phyloP scores from a whole-genome alignment of 2,329 filamentous ascomycete genomes.

The Aureobasidium namibiae region DNA sequence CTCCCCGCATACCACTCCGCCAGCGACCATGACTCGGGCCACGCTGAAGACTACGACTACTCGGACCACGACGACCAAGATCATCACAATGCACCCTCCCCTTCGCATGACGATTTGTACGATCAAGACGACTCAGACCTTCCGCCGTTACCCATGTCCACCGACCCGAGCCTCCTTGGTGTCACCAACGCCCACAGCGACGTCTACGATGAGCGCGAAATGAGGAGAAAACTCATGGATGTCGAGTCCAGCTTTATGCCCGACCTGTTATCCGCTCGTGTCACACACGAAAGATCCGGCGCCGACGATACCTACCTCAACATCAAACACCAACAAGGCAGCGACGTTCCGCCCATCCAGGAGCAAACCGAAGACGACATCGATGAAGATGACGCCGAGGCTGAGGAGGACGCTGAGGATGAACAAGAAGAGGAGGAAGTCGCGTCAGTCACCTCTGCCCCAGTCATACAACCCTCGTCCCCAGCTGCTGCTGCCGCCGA shows the following conservation, averaged over 20 bases:
- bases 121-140: constrained; percentile 31
- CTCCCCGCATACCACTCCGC: not conserved
- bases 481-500: constrained; percentile 35
- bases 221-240: constrained; percentile 52
- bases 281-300: constrained; percentile 26
- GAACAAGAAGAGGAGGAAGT: constrained; percentile 19
- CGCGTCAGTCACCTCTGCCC: not conserved
- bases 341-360: constrained; percentile 14
- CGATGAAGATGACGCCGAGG: constrained; percentile 16
- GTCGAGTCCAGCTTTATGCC: constrained; percentile 57
- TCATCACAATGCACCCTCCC: not conserved
- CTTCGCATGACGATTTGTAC: constrained; percentile 32
- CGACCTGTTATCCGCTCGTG: constrained; percentile 32
- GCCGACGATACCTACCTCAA: constrained; percentile 39
- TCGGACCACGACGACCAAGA: not conserved
- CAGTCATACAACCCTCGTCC: constrained; percentile 28
- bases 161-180: constrained; percentile 19
- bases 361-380: constrained; percentile 23
- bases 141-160: constrained; percentile 14
- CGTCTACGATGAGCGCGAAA: constrained; percentile 44
- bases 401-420: constrained; percentile 14
- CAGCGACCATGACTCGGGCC: not conserved
- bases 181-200: constrained; percentile 34
- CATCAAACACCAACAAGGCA: constrained; percentile 17
- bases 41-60: not conserved